These are phyloP conservation scores for Zizania latifolia DNA, from an alignment of 176 grass and related monocot species.

Conservation along the genomic window DNA sequence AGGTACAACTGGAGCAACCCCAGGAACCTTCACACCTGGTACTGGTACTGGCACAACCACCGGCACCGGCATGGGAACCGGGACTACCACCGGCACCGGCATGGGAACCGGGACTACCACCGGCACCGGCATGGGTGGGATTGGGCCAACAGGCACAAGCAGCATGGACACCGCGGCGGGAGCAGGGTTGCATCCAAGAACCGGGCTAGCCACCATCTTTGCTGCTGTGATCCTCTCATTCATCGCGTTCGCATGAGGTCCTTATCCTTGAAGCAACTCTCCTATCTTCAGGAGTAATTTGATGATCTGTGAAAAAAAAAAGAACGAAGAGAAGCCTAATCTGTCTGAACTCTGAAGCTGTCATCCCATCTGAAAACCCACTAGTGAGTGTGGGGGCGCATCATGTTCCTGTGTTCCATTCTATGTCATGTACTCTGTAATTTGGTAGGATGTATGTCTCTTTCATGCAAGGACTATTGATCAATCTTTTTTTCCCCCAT, in stretches of 20 bases:
- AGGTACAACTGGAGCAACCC: constrained; percentile 30
- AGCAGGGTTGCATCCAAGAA: neutral
- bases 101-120: constrained; percentile 25
- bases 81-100: too few relatives aligned
- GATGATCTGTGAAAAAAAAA: constrained; percentile 17
- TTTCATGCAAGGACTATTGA: constrained; percentile 35
- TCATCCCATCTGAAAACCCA: constrained; percentile 3
- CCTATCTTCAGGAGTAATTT: neutral
- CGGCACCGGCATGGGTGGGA: constrained; percentile 31
- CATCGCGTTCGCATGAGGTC: constrained; percentile 10
- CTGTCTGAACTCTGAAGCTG: constrained; percentile 14
- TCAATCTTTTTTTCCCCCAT: neutral
- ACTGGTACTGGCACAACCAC: constrained; percentile 26
- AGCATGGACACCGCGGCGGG: constrained; percentile 45
- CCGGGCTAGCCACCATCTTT: neutral
- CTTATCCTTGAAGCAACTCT: neutral
- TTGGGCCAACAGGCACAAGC: constrained; percentile 52
- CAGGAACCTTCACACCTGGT: constrained; percentile 54
- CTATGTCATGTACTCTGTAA: constrained; percentile 2
- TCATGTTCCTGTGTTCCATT: neutral
- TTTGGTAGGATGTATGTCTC: constrained; percentile 44
- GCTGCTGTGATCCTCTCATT: constrained; percentile 12
- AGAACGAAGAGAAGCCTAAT: constrained; percentile 1
- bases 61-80: too few relatives aligned
- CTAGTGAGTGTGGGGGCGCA: neutral